Evolutionary conservation across 495 filamentous ascomycete genomes (phyloP).

Genomic region (Daldinia caldariorum): DNA sequence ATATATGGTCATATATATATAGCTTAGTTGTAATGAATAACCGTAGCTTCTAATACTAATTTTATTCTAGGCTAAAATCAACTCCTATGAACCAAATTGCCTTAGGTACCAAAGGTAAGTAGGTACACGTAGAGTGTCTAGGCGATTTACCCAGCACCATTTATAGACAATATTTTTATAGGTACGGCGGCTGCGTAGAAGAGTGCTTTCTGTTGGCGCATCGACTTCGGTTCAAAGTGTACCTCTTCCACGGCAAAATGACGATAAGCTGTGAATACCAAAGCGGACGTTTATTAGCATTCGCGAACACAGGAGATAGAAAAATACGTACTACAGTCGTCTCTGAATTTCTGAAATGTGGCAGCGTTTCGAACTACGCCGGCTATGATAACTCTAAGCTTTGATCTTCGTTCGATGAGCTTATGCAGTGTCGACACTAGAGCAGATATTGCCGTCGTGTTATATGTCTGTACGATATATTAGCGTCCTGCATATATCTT

Average conservation of each 20-base stretch:
- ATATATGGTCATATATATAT: too few relatives aligned
- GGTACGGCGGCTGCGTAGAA: slow-evolving; percentile 65
- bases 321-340: slow-evolving; percentile 47
- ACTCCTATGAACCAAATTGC: neutral
- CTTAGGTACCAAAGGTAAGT: too few relatives aligned
- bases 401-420: slow-evolving; percentile 46
- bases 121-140: neutral
- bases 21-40: too few relatives aligned
- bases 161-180: slow-evolving; percentile 54
- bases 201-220: slow-evolving; percentile 64
- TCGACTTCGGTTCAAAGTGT: slow-evolving; percentile 54
- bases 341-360: slow-evolving; percentile 49
- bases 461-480: slow-evolving; percentile 45
- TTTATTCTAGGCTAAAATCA: neutral
- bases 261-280: slow-evolving; percentile 43
- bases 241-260: slow-evolving; percentile 57
- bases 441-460: slow-evolving; percentile 47
- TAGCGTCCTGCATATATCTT: neutral
- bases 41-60: too few relatives aligned
- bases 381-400: slow-evolving; percentile 47
- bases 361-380: slow-evolving; percentile 51
- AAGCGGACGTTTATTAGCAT: neutral
- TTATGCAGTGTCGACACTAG: slow-evolving; percentile 49
- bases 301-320: slow-evolving; percentile 1
- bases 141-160: neutral